Conservation (phyloP, 2,329 filamentous ascomycete species). For the Cladosporium sp. region DNA sequence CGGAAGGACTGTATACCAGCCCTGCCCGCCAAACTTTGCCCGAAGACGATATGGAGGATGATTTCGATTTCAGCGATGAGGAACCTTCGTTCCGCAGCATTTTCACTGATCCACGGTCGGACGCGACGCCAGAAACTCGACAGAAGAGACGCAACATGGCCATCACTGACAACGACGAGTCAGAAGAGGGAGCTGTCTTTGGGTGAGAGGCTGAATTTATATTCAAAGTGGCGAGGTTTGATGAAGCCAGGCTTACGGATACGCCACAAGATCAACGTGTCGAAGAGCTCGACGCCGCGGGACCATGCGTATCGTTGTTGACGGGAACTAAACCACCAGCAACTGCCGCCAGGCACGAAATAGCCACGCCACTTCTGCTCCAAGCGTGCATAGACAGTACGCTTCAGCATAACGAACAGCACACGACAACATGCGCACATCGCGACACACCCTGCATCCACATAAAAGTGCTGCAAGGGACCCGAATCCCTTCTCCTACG, state of each 20-base stretch:
- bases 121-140: conserved; percentile 25
- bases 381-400: neutral
- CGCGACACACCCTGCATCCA: neutral
- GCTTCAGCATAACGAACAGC: neutral
- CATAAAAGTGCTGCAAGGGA: neutral
- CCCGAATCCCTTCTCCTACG: neutral
- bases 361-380: neutral
- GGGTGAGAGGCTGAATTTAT: neutral
- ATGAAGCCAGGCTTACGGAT: neutral
- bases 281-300: neutral
- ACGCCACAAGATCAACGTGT: neutral
- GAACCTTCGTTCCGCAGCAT: conserved; percentile 40
- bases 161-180: conserved; percentile 31
- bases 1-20: conserved; percentile 49
- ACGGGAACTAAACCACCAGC: neutral
- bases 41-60: conserved; percentile 20
- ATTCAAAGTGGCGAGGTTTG: neutral
- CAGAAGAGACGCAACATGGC: conserved; percentile 29
- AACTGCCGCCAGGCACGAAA: neutral
- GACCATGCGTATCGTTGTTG: neutral
- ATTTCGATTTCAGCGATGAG: conserved; percentile 22
- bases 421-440: neutral
- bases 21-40: conserved; percentile 35
- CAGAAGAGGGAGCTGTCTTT: conserved; percentile 6
- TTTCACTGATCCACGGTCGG: conserved; percentile 32